These are phyloP conservation scores for Cryptococcus sp. DNA, from an alignment of 1,284 basidiomycete genomes.

Conservation along the genomic window DNA sequence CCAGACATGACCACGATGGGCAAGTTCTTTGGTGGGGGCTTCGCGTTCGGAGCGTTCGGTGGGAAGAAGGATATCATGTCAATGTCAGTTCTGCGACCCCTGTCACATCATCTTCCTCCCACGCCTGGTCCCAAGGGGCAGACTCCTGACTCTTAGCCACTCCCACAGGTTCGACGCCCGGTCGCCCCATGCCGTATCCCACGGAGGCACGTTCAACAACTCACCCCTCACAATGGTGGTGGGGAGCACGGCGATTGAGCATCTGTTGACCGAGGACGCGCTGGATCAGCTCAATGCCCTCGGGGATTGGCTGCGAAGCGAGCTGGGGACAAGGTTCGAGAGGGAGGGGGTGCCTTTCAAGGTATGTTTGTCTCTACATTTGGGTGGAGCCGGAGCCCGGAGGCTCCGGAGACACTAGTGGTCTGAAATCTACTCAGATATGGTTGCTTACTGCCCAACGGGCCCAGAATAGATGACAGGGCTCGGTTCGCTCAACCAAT, in stretches of 20 bases:
- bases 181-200: slow-evolving; percentile 13
- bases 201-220: slow-evolving; percentile 39
- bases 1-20: slow-evolving; percentile 36
- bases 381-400: background rate
- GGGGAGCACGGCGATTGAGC: slow-evolving; percentile 22
- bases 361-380: slow-evolving; percentile 1
- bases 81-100: slow-evolving; percentile 17
- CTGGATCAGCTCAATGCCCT: slow-evolving; percentile 19
- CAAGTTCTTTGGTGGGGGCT: slow-evolving; percentile 37
- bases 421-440: too few relatives aligned
- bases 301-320: slow-evolving; percentile 22
- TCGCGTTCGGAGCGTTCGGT: slow-evolving; percentile 37
- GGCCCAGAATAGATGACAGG: slow-evolving; percentile 21
- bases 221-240: slow-evolving; percentile 32
- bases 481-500: slow-evolving; percentile 31
- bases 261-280: slow-evolving; percentile 20
- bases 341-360: slow-evolving; percentile 7
- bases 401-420: too few relatives aligned
- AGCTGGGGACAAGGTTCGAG: slow-evolving; percentile 14
- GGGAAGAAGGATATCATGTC: slow-evolving; percentile 30
- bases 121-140: too few relatives aligned
- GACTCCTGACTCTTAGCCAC: too few relatives aligned
- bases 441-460: background rate
- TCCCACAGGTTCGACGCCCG: slow-evolving; percentile 24
- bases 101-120: background rate